phyloP scores from a whole-genome alignment of 164 flowering plant genomes.

The Vitis rotundifolia region DNA sequence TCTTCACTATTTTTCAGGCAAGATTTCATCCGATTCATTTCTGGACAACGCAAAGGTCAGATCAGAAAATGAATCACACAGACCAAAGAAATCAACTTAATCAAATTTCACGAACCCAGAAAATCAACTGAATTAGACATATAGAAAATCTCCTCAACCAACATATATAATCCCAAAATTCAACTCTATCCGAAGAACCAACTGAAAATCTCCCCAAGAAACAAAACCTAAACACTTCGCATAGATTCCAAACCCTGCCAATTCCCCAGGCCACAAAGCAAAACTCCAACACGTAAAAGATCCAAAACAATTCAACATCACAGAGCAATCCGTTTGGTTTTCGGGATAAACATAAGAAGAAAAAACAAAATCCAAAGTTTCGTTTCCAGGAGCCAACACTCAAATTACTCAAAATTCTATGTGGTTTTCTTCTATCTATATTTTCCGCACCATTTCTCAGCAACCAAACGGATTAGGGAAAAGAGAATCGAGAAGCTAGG shows the following conservation, averaged over 20 bases:
- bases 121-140: background rate
- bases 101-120: background rate
- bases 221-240: background rate
- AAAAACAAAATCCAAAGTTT: too few relatives aligned
- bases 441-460: background rate
- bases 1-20: too few relatives aligned
- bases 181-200: background rate
- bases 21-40: too few relatives aligned
- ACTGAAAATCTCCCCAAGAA: background rate
- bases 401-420: too few relatives aligned
- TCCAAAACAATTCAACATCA: background rate
- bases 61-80: too few relatives aligned
- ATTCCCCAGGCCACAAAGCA: background rate
- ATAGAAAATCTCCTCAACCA: background rate
- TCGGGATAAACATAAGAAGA: background rate
- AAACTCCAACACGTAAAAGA: background rate
- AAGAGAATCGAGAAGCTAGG: conserved; percentile 4
- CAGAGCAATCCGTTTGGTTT: background rate
- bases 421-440: too few relatives aligned
- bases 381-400: too few relatives aligned
- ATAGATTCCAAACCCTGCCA: background rate
- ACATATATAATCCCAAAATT: background rate
- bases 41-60: too few relatives aligned
- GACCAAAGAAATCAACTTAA: background rate
- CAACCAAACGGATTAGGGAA: background rate